Percentiles rank a stretch among this genome's conserved stretches.
These are phyloP conservation scores for Atkinsonella hypoxylon DNA, from an alignment of 2,329 filamentous ascomycete species.

Conservation along the genomic window DNA sequence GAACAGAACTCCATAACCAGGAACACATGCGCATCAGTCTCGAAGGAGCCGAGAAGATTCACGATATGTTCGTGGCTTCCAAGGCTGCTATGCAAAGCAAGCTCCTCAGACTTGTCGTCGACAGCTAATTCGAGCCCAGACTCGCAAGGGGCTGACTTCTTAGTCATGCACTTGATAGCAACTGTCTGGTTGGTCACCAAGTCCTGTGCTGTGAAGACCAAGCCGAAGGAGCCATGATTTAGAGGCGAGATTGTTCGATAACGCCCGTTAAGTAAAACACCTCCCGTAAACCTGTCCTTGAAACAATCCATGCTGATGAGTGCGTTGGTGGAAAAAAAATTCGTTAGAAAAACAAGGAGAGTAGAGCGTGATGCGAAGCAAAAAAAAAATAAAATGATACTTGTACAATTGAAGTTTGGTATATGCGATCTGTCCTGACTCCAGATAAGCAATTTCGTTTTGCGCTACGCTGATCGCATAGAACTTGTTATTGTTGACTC, in stretches of 20 bases:
- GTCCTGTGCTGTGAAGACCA: constrained; percentile 92
- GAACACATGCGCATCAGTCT: constrained; percentile 82
- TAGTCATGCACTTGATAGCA: constrained; percentile 93
- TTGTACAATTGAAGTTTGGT: constrained; percentile 17
- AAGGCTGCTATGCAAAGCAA: constrained; percentile 67
- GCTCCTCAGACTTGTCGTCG: constrained; percentile 74
- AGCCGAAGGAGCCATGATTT: constrained; percentile 97
- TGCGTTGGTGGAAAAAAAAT: neutral
- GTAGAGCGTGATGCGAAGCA: constrained; percentile 5
- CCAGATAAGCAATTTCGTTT: neutral
- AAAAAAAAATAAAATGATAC: constrained; percentile 11
- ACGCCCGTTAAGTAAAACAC: constrained; percentile 74
- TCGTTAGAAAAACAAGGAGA: constrained; percentile 10
- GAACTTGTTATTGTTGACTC: neutral
- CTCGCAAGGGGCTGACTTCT: constrained; percentile 53
- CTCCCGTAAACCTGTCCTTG: constrained; percentile 67
- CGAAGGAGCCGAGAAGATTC: constrained; percentile 81
- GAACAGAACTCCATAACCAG: constrained; percentile 91
- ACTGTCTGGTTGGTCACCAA: constrained; percentile 64
- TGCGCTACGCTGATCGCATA: neutral
- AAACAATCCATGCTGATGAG: constrained; percentile 61
- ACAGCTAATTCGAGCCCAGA: constrained; percentile 53
- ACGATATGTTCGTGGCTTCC: constrained; percentile 82
- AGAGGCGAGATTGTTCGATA: constrained; percentile 87
- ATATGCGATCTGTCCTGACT: constrained; percentile 7